Conservation (phyloP, 2,329 filamentous ascomycete genomes). For the Pseudopyrenochaeta lycopersici region DNA sequence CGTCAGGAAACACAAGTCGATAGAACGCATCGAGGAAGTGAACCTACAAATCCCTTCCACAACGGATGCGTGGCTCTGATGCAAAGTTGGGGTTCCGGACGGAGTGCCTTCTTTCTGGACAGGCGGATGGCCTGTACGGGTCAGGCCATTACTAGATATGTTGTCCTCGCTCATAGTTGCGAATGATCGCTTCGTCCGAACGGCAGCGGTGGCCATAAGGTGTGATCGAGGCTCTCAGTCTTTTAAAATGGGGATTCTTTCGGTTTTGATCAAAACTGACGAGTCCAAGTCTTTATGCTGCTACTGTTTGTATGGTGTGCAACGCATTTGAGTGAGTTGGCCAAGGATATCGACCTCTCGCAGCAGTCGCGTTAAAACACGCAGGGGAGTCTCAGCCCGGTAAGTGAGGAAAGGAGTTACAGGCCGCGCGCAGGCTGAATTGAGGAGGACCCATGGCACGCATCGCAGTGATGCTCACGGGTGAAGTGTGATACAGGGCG, state of each 20-base stretch:
- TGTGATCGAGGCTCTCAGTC: background rate
- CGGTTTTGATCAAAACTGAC: background rate
- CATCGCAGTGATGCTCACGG: conserved; percentile 9
- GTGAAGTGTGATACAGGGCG: background rate
- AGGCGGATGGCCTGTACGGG: conserved; percentile 1
- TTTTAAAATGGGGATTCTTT: background rate
- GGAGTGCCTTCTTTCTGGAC: conserved; percentile 3
- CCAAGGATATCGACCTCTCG: background rate
- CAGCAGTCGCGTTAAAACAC: background rate
- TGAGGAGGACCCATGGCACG: conserved; percentile 17
- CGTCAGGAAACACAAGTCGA: conserved; percentile 6
- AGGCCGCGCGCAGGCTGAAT: background rate
- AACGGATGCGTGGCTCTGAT: conserved; percentile 12
- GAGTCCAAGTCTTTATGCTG: background rate
- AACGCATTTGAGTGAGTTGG: conserved; percentile 2
- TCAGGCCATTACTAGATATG: conserved; percentile 7
- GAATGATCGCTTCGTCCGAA: conserved; percentile 40
- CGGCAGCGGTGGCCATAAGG: conserved; percentile 37
- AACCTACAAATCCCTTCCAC: conserved; percentile 19
- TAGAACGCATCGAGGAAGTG: background rate
- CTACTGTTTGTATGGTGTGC: background rate
- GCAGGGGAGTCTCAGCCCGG: conserved; percentile 5
- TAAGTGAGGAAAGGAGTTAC: background rate
- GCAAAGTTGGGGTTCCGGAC: conserved; percentile 1
- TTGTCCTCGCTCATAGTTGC: conserved; percentile 33